Percentiles rank a stretch among this genome's conserved stretches.
Evolutionary conservation across 192 early-diverging fungal genomes (phyloP).

Genomic region (Funneliformis mosseae): DNA sequence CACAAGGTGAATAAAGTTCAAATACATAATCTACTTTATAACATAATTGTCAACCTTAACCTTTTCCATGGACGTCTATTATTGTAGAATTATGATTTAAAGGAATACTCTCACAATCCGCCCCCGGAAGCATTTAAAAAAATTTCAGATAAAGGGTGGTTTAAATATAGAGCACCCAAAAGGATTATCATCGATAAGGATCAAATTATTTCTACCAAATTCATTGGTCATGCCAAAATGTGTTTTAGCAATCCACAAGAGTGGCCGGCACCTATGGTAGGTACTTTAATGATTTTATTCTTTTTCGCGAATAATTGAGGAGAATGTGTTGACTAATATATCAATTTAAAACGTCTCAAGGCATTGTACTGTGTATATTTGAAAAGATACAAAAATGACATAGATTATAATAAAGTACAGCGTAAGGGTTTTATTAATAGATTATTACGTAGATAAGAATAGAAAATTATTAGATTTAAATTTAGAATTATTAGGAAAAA

Average conservation of each 20-base stretch:
- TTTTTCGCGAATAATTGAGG: not conserved
- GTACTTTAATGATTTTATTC: not conserved
- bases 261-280: not conserved
- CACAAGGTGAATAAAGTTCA: not conserved
- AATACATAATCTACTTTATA: too few relatives aligned
- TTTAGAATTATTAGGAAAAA: too few relatives aligned
- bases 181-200: not conserved
- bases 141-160: not conserved
- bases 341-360: not conserved
- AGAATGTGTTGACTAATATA: not conserved
- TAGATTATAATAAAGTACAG: not conserved
- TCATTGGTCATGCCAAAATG: not conserved
- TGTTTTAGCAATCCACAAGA: not conserved
- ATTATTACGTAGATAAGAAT: not conserved
- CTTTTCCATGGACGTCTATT: not conserved
- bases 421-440: not conserved
- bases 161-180: not conserved
- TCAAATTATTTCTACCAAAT: not conserved
- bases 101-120: not conserved
- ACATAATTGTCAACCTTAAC: too few relatives aligned
- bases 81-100: not conserved
- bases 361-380: not conserved
- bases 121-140: not conserved
- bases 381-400: not conserved
- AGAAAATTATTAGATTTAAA: too few relatives aligned